Evolutionary conservation across 163 green algal species (phyloP).

Genomic region (Trebouxia gelatinosa): DNA sequence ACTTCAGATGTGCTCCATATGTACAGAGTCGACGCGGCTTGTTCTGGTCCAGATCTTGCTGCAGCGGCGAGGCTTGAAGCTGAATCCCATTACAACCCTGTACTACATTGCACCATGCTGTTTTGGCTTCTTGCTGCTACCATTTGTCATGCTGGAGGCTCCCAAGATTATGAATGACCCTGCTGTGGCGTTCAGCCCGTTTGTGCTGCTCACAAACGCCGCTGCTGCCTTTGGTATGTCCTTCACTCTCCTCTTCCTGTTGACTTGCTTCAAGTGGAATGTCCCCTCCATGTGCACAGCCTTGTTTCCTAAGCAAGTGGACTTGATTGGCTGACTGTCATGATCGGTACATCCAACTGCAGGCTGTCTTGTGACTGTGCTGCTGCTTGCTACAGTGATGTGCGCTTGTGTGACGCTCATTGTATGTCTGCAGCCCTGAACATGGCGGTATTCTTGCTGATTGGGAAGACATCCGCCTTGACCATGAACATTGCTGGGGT

Average conservation of each 20-base stretch:
- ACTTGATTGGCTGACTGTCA: background rate
- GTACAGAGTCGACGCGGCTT: conserved; percentile 75
- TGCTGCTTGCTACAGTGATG: background rate
- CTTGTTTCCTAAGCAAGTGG: too few species aligned
- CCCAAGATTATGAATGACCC: conserved; percentile 54
- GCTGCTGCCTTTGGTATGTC: conserved; percentile 53
- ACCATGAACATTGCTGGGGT: conserved; percentile 89
- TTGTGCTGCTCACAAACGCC: conserved; percentile 60
- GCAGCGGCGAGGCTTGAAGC: conserved; percentile 77
- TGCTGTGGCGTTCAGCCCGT: conserved; percentile 40
- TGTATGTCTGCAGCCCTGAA: conserved; percentile 65
- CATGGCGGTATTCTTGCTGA: conserved; percentile 83
- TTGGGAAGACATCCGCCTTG: conserved; percentile 75
- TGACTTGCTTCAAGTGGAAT: too few species aligned
- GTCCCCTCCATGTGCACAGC: too few species aligned
- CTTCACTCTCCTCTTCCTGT: background rate
- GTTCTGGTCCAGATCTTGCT: conserved; percentile 80
- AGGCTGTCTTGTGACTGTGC: background rate
- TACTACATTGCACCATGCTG: too few species aligned
- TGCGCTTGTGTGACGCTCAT: background rate
- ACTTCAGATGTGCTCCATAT: conserved; percentile 70
- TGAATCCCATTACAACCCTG: conserved; percentile 89
- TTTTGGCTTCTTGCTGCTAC: too few species aligned
- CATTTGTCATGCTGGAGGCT: conserved; percentile 52
- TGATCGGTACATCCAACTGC: background rate